Base-by-base conservation (phyloP, 192 early-diverging fungal genomes). In the Backusella morwellensis region DNA sequence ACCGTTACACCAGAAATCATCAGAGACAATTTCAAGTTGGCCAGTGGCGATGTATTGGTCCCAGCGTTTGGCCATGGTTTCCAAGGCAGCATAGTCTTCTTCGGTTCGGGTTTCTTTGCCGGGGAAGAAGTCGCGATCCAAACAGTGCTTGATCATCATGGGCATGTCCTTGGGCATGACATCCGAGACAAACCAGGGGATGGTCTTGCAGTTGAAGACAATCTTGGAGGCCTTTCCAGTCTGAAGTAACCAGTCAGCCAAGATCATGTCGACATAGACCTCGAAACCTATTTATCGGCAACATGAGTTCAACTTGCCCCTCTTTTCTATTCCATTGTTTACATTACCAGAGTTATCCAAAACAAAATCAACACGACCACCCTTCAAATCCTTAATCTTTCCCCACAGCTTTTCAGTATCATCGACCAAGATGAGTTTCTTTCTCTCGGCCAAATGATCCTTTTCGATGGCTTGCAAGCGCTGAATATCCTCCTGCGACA, bases 181-280 rank as follows among this genome's bases (percentile, higher is more conserved):
- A 78, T 99, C 98, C 0, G 94, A 95, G 32, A 99, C 98, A 75
- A 97, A 99, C 98, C 98, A 99, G 29, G 97, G 97, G 70, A 96
- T 90, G 17, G 84, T 80, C 80, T 99, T 99, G 72, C 89, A 85
- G 77, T 98, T 94, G 79, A 98, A 95, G 23, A 93, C 87, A 15
- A 98, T 81, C 34, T 86, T 80, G 7, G 73, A 78, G 0, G 94
- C 95, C 35, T 88, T 83, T 15, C 90, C 88, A 1, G 89, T 82
- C 26, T 89, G 86, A 42, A 95, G 83, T 34, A 99, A 86, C 84
- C 89, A 95, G 72, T 98, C 92, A 14, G 96, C 95, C 73, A 99
- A 87, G 9, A 94, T 83, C 56, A 99, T 83, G 78, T 99, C 97
- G 19, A 91, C 91, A 63, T 91, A 95, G 50, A 97, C 85, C 84